Evolutionary conservation across 1,284 basidiomycete species (phyloP).

Genomic region (Earliella scabrosa): DNA sequence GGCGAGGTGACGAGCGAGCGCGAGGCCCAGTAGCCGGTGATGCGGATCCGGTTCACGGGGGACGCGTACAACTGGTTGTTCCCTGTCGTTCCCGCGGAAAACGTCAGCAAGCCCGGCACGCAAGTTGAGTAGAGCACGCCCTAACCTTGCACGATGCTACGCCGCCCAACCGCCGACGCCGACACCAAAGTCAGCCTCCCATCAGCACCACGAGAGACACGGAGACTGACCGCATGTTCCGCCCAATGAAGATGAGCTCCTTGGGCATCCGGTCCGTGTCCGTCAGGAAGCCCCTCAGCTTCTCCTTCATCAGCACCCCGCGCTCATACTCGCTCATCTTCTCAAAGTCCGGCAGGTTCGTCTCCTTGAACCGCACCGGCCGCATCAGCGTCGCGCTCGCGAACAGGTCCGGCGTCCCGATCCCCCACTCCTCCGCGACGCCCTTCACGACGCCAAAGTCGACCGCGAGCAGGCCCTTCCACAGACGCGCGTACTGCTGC

Average conservation of each 20-base stretch:
- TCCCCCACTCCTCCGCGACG: slow-evolving; percentile 78
- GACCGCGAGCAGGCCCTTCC: slow-evolving; percentile 76
- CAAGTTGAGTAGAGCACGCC: background rate
- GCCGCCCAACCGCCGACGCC: background rate
- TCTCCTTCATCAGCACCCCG: slow-evolving; percentile 67
- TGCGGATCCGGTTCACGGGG: slow-evolving; percentile 87
- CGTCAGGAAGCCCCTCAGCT: slow-evolving; percentile 59
- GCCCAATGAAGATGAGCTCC: slow-evolving; percentile 81
- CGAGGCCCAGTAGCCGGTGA: slow-evolving; percentile 77
- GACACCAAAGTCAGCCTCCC: background rate
- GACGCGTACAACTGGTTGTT: slow-evolving; percentile 83
- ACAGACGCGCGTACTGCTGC: slow-evolving; percentile 77
- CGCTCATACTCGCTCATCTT: slow-evolving; percentile 59
- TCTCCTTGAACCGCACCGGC: slow-evolving; percentile 49
- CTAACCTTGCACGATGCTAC: slow-evolving; percentile 65
- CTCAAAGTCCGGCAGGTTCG: slow-evolving; percentile 36
- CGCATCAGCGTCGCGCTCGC: slow-evolving; percentile 74
- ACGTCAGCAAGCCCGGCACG: background rate
- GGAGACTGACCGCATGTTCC: slow-evolving; percentile 77
- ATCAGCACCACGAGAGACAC: background rate
- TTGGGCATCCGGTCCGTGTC: slow-evolving; percentile 76
- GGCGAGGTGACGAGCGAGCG: slow-evolving; percentile 50
- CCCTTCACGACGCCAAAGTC: slow-evolving; percentile 53
- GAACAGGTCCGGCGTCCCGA: slow-evolving; percentile 79
- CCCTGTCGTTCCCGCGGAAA: slow-evolving; percentile 36